A percentile compares a stretch with the other conserved stretches of the same genome.
Evolutionary conservation across 2,329 filamentous ascomycete species (phyloP).

Genomic region (Ceratocystis lukuohia): DNA sequence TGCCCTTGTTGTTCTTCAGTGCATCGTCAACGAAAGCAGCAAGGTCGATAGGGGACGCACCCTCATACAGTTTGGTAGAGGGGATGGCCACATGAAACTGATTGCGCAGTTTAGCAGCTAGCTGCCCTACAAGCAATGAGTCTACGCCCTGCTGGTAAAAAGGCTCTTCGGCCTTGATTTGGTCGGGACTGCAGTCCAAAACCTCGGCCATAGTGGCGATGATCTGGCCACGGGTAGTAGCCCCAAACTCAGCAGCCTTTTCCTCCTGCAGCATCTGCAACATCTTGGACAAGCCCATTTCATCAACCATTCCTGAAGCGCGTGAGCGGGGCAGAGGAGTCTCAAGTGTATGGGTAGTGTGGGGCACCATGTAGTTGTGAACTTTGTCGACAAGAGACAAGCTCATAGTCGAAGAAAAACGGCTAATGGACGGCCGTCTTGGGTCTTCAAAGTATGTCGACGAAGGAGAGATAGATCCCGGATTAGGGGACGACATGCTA

Average conservation of each 20-base stretch:
- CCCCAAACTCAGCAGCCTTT: constrained; percentile 22
- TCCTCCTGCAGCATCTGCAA: constrained; percentile 23
- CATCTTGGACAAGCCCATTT: constrained; percentile 27
- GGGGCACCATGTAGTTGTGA: constrained; percentile 30
- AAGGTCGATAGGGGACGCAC: constrained; percentile 33
- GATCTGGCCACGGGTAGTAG: constrained; percentile 29
- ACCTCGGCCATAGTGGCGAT: constrained; percentile 33
- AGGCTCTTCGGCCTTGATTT: constrained; percentile 32
- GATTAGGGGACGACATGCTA: background rate
- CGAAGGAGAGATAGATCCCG: background rate
- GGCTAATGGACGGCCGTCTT: constrained; percentile 9
- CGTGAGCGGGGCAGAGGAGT: constrained; percentile 27
- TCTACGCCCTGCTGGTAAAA: constrained; percentile 43
- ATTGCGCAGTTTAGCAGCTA: constrained; percentile 38
- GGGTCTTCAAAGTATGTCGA: constrained; percentile 13
- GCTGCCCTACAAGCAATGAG: constrained; percentile 38
- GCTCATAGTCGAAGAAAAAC: constrained; percentile 15
- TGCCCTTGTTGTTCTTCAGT: constrained; percentile 16
- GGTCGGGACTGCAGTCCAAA: constrained; percentile 29
- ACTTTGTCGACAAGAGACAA: constrained; percentile 12
- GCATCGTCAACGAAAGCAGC: constrained; percentile 29
- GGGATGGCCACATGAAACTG: constrained; percentile 37
- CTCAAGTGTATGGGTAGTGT: constrained; percentile 26
- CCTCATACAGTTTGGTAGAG: constrained; percentile 38
- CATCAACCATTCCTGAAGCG: constrained; percentile 26